Base-by-base conservation (phyloP, 202 grass and related monocot species). In the Zoysia matrella region DNA sequence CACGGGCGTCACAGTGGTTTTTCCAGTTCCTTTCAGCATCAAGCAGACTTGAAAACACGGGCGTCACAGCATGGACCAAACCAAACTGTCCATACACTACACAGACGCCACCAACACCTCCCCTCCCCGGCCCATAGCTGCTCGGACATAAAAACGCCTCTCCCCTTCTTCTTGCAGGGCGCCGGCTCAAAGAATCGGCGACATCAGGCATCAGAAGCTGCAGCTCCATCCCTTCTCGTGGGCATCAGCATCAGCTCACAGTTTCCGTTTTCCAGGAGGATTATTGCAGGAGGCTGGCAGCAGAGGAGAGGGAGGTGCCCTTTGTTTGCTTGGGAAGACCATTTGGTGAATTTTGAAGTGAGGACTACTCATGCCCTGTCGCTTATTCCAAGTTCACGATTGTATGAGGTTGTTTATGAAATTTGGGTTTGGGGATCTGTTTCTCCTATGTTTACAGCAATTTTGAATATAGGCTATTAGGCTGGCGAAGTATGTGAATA, bases 61-160 rank as follows among this genome's bases (percentile, higher is more conserved):
- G 55, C 65, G 64, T 88, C 76, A 76, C 75, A 70, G 58, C 11
- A 66, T 64, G 77, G 71, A 80, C 65, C 86, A 65, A 79, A 67
- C 81, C 43, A 64, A 55, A 63, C 76, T 68, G 56, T n/a, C n/a
- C 67, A 14, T 58, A 18, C 22, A 71, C 45, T n/a, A 56, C 76
- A 80, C 16, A 47, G 51, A 49, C 80, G 68, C 80, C 67, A 83
- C 80, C 80, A 83, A 39, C 86, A 83, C 69, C 86, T 68, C 15
- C 49, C 58, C 40, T 6, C n/a, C 43, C 73, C 36, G 52, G 39
- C 80, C 61, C 86, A 69, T 75, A 1, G 75, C 39, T 14, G 73
- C 71, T 56, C 16, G 43, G 8, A 66, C 82, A 85, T 85, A 81
- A 85, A 67, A 85, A 44, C 2, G 22, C 65, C 18, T 22, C 42